Percentiles rank a stretch among this genome's conserved stretches.
These are phyloP conservation scores for Petrea volubilis DNA, from an alignment of 257 asterid genomes.

Conservation along the genomic window DNA sequence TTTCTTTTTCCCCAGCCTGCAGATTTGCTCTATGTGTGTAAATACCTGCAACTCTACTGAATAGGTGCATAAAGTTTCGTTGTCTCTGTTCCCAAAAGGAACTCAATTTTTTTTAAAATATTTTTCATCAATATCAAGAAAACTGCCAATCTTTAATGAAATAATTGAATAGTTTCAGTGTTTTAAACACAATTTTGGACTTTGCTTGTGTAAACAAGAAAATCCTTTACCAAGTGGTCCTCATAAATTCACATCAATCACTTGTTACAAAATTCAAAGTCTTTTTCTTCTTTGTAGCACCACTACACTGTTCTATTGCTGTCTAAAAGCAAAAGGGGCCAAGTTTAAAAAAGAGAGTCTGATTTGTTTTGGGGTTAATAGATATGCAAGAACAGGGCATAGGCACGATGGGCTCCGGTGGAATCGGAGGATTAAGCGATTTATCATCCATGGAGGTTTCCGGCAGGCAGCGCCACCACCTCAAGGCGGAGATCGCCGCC, in stretches of 20 bases:
- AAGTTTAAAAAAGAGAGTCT: not conserved
- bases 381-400: conserved; percentile 35
- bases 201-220: not conserved
- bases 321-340: not conserved
- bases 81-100: conserved; percentile 65
- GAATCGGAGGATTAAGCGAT: conserved; percentile 25
- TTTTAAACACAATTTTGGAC: not conserved
- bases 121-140: conserved; percentile 32
- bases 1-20: no score
- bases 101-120: not conserved
- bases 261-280: conserved; percentile 13
- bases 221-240: conserved; percentile 42
- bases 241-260: conserved; percentile 36
- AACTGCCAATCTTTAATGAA: not conserved
- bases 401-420: conserved; percentile 33
- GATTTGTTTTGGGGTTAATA: not conserved
- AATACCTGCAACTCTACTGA: conserved; percentile 42
- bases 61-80: conserved; percentile 62
- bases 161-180: no score
- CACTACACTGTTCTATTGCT: conserved; percentile 7
- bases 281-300: not conserved
- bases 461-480: conserved; percentile 43
- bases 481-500: conserved; percentile 84
- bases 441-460: conserved; percentile 15
- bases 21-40: conserved; percentile 14